Conservation (phyloP, 2,329 filamentous ascomycete species). For the Penicillium sp. region DNA sequence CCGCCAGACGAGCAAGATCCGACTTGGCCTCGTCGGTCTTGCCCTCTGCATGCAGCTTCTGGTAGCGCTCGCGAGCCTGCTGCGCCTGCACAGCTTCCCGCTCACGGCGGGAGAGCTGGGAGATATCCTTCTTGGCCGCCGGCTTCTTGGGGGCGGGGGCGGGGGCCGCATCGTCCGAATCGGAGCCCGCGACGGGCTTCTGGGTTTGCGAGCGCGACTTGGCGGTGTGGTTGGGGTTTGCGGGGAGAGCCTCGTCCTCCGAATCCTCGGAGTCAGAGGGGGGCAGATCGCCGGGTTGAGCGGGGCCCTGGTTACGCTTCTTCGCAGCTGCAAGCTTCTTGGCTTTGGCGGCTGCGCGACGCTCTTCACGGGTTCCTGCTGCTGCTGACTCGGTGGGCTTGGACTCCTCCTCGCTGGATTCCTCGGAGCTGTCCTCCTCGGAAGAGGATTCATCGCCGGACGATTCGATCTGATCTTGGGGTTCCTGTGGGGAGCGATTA, state of each 20-base stretch:
- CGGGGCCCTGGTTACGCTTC: conserved; percentile 67
- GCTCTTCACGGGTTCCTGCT: conserved; percentile 78
- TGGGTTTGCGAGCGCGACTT: conserved; percentile 70
- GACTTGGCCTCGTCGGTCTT: conserved; percentile 96
- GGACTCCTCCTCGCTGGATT: conserved; percentile 49
- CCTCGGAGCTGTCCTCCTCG: conserved; percentile 51
- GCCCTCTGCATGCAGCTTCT: conserved; percentile 88
- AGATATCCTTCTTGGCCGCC: conserved; percentile 47
- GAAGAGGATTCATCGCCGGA: conserved; percentile 50
- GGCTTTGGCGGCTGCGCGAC: conserved; percentile 82
- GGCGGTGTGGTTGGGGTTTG: conserved; percentile 83
- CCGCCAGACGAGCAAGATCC: conserved; percentile 77
- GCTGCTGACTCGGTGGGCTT: conserved; percentile 42
- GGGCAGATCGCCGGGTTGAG: conserved; percentile 84
- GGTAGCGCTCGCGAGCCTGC: conserved; percentile 84
- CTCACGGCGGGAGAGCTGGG: conserved; percentile 67
- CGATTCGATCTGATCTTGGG: conserved; percentile 37
- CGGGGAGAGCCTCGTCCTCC: conserved; percentile 56
- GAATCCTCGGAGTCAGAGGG: conserved; percentile 63
- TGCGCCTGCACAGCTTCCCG: conserved; percentile 81
- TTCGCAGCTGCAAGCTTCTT: conserved; percentile 88
- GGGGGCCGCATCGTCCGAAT: conserved; percentile 38
- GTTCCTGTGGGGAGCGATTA: conserved; percentile 30
- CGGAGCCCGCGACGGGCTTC: conserved; percentile 61
- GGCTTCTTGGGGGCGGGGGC: conserved; percentile 29